A percentile compares a stretch with the other conserved stretches of the same genome.
These are phyloP conservation scores for Didymella exigua DNA, from an alignment of 2,329 filamentous ascomycete species.

Conservation along the genomic window DNA sequence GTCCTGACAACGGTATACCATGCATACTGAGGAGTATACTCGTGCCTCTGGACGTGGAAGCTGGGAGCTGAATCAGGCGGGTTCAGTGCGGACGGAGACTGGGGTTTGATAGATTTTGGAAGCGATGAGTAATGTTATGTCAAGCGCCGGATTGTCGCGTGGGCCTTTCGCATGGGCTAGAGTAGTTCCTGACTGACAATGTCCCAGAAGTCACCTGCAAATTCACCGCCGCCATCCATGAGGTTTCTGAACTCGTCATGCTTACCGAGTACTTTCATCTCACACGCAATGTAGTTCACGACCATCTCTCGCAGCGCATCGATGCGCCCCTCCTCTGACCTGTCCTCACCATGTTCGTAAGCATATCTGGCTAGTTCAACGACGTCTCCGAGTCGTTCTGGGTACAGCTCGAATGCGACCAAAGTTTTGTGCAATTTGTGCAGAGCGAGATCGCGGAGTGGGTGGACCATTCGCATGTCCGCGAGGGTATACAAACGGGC, in stretches of 20 bases:
- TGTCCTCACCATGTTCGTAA: constrained; percentile 23
- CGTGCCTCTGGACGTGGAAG: constrained; percentile 31
- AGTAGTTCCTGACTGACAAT: background rate
- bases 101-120: background rate
- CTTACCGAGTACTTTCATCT: constrained; percentile 26
- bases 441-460: constrained; percentile 31
- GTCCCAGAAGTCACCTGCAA: constrained; percentile 31
- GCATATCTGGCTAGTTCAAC: constrained; percentile 33
- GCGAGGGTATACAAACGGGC: constrained; percentile 40
- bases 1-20: constrained; percentile 57
- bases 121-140: background rate
- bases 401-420: constrained; percentile 28
- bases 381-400: constrained; percentile 29
- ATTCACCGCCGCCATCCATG: constrained; percentile 35
- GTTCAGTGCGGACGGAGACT: background rate
- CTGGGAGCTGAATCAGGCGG: background rate
- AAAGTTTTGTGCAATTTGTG: constrained; percentile 40
- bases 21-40: constrained; percentile 54
- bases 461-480: constrained; percentile 26
- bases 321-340: constrained; percentile 16
- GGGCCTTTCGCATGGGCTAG: background rate
- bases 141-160: background rate
- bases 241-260: constrained; percentile 22
- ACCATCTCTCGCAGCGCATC: constrained; percentile 33
- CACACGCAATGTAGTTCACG: constrained; percentile 30